Evolutionary conservation across 1,284 basidiomycete species (phyloP), one percentile per base, ranked within the genome.

Genomic region (Cutaneotrichosporon curvatum): DNA sequence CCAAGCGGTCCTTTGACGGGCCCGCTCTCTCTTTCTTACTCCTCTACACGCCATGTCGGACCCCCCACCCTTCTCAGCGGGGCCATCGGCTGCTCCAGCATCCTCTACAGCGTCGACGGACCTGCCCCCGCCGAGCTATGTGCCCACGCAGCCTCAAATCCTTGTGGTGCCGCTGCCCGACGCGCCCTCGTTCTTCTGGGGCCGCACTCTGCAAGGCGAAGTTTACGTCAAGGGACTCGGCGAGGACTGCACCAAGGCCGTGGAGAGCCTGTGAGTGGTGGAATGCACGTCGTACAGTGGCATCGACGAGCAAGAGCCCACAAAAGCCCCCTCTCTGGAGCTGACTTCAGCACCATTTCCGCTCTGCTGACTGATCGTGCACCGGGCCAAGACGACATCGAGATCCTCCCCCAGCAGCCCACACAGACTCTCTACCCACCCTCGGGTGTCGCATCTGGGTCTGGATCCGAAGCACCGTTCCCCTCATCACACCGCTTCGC

Each of bases 171-270:
- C 66, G 21, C 51, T 70, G 30, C 66, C 66, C 9, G 67, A 70
- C 37, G 53, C 65, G 4, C 51, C 65, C 30, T 63, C 60, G 46
- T 70, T 68, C 59, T 68, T 67, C 55, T 65, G 61, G 58, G 67
- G 64, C 14, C 47, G 53, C 35, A 63, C 60, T 0, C 57, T 70
- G 10, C 67, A 70, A 41, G 67, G 67, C 33, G 67, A 70, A 42
- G 58, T 70, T 18, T 70, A 62, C 47, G 66, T 68, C 34, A 70
- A 70, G 41, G 67, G 67, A 7, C 51, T 70, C 15, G 67, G 67
- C 4, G 59, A 61, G 40, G 44, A 55, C 19, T 53, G 58, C 10
- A 47, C 50, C 0, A 40, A 48, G 11, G 54, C 57, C 5, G 65
- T 68, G 4, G 39, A 58, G 43, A 55, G 51, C 8, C 47, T 68